Percentiles rank a stretch among this genome's conserved stretches.
These are phyloP conservation scores for Aspergillus ochraceoroseus DNA, from an alignment of 2,329 filamentous ascomycete species.

Conservation along the genomic window DNA sequence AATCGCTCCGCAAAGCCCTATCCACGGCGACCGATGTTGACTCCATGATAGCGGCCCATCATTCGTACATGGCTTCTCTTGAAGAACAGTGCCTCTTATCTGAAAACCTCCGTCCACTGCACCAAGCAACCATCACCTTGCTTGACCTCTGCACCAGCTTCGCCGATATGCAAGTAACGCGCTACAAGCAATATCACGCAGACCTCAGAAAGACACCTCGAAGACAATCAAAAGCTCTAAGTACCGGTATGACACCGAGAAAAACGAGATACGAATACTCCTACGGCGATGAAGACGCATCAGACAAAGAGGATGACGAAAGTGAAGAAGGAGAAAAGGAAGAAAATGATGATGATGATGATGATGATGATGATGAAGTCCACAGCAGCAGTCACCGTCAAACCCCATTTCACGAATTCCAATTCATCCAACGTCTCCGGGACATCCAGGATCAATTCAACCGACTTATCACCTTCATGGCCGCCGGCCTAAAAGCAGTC, in stretches of 20 bases:
- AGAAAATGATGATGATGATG: slow-evolving; percentile 31
- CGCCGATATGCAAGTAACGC: slow-evolving; percentile 53
- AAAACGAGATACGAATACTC: slow-evolving; percentile 32
- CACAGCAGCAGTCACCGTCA: slow-evolving; percentile 9
- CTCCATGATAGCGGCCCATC: slow-evolving; percentile 69
- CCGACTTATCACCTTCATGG: slow-evolving; percentile 63
- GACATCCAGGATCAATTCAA: slow-evolving; percentile 61
- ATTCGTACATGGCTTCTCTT: slow-evolving; percentile 58
- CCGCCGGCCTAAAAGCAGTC: slow-evolving; percentile 67
- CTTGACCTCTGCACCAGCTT: slow-evolving; percentile 70
- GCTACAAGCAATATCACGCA: slow-evolving; percentile 37
- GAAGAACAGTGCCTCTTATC: slow-evolving; percentile 66
- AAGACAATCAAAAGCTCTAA: slow-evolving; percentile 11
- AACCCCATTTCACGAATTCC: slow-evolving; percentile 36
- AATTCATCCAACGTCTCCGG: slow-evolving; percentile 52
- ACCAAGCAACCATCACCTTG: slow-evolving; percentile 66
- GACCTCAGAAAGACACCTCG: slow-evolving; percentile 27
- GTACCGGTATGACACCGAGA: slow-evolving; percentile 22
- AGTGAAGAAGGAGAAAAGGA: too few relatives aligned
- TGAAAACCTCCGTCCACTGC: slow-evolving; percentile 63
- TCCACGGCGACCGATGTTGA: slow-evolving; percentile 66
- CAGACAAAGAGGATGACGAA: slow-evolving; percentile 32
- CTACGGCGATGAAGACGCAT: slow-evolving; percentile 22
- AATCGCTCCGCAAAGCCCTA: slow-evolving; percentile 55
- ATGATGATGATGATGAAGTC: not conserved